Conservation (phyloP, 768 basidiomycete species). For the Tephrocybe sp. region DNA sequence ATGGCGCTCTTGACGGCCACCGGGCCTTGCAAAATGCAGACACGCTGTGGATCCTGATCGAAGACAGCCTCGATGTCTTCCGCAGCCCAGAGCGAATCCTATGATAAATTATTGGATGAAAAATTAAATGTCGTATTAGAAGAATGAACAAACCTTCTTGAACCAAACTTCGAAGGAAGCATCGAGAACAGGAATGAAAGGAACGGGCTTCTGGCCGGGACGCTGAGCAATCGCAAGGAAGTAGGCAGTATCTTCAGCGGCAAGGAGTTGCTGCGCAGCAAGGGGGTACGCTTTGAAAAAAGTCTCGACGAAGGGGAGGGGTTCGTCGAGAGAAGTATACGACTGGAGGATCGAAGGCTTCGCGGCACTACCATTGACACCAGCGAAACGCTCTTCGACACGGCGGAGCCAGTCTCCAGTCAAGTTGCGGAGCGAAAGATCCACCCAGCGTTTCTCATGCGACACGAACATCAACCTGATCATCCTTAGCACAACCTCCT, state of each 20-base stretch:
- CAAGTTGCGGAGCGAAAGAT: constrained; percentile 86
- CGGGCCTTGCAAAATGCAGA: constrained; percentile 96
- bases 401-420: constrained; percentile 97
- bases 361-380: constrained; percentile 70
- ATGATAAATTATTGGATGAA: background rate
- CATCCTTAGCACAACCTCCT: constrained; percentile 91
- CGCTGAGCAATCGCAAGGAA: constrained; percentile 96
- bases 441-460: constrained; percentile 93
- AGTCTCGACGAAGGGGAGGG: constrained; percentile 67
- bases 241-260: constrained; percentile 91
- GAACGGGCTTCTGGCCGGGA: constrained; percentile 96
- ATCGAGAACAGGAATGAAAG: constrained; percentile 96
- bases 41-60: constrained; percentile 97
- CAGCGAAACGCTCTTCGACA: constrained; percentile 93
- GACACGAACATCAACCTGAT: constrained; percentile 91
- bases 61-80: constrained; percentile 99
- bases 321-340: constrained; percentile 83
- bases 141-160: constrained; percentile 73
- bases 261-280: constrained; percentile 83
- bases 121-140: background rate
- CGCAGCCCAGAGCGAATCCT: constrained; percentile 97
- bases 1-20: constrained; percentile 88
- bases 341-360: constrained; percentile 87
- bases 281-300: constrained; percentile 88
- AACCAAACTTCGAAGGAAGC: constrained; percentile 97